These are phyloP conservation scores for Catunica adiposa DNA, from an alignment of 2,329 filamentous ascomycete species.

Conservation along the genomic window DNA sequence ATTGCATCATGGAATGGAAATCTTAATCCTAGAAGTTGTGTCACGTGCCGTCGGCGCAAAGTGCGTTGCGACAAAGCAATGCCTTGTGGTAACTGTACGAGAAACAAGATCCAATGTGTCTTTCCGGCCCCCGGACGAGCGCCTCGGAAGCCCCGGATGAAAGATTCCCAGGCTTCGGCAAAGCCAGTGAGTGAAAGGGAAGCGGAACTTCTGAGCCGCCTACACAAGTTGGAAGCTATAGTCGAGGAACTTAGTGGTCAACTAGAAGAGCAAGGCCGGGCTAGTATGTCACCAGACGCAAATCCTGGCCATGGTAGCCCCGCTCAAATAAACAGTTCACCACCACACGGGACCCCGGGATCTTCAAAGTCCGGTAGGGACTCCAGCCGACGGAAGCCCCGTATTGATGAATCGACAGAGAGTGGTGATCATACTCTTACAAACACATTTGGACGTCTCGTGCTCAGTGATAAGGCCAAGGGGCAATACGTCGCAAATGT, in stretches of 20 bases:
- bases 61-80: constrained; percentile 66
- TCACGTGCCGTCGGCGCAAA: constrained; percentile 39
- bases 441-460: constrained; percentile 14
- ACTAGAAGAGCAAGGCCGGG: constrained; percentile 28
- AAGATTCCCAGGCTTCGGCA: constrained; percentile 45
- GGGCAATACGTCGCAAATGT: constrained; percentile 52
- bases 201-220: constrained; percentile 52
- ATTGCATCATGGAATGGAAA: constrained; percentile 17
- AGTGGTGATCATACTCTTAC: constrained; percentile 3
- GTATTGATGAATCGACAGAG: constrained; percentile 2
- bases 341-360: constrained; percentile 6
- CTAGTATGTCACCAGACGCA: constrained; percentile 8
- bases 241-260: constrained; percentile 53
- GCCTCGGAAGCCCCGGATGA: constrained; percentile 47
- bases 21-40: constrained; percentile 33
- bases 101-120: constrained; percentile 53
- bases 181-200: constrained; percentile 47
- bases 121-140: constrained; percentile 61
- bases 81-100: constrained; percentile 59
- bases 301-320: constrained; percentile 3
- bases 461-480: constrained; percentile 15
- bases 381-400: not conserved
- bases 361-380: not conserved
- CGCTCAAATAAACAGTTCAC: constrained; percentile 2
- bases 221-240: constrained; percentile 59